Percentiles rank a stretch among this genome's conserved stretches.
Conservation (phyloP, 345 rosid species). For the Aegle marmelos region DNA sequence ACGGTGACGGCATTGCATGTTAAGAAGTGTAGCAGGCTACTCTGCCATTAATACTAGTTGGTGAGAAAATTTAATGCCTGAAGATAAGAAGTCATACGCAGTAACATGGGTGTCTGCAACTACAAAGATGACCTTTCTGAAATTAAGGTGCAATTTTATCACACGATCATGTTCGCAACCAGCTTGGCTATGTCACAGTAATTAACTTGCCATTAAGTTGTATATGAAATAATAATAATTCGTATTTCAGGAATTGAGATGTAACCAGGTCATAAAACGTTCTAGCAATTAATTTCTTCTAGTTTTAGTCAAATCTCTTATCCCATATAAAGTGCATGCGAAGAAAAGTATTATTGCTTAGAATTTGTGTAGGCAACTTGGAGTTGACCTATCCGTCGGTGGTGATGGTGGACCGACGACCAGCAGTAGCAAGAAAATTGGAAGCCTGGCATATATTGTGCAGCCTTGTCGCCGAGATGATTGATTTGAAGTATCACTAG, state of each 20-base stretch:
- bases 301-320: too few species aligned
- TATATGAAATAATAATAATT: too few species aligned
- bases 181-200: background rate
- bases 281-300: too few species aligned
- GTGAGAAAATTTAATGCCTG: conserved; percentile 8
- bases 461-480: background rate
- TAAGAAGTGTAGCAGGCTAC: background rate
- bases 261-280: background rate
- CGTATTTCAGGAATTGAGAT: background rate
- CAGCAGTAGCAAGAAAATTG: background rate
- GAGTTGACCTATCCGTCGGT: background rate
- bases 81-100: background rate
- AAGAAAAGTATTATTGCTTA: background rate
- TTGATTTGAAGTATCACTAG: too few species aligned
- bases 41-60: conserved; percentile 1
- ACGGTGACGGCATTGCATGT: background rate
- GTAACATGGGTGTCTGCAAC: conserved; percentile 8
- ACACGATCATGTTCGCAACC: background rate
- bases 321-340: background rate
- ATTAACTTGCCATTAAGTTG: too few species aligned
- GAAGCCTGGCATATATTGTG: background rate
- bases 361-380: conserved; percentile 8
- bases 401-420: background rate
- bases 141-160: background rate
- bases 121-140: background rate